Evolutionary conservation across 2,329 filamentous ascomycete species (phyloP), one percentile per base, ranked within the genome.

Genomic region (Aotearoamyces nothofagi): DNA sequence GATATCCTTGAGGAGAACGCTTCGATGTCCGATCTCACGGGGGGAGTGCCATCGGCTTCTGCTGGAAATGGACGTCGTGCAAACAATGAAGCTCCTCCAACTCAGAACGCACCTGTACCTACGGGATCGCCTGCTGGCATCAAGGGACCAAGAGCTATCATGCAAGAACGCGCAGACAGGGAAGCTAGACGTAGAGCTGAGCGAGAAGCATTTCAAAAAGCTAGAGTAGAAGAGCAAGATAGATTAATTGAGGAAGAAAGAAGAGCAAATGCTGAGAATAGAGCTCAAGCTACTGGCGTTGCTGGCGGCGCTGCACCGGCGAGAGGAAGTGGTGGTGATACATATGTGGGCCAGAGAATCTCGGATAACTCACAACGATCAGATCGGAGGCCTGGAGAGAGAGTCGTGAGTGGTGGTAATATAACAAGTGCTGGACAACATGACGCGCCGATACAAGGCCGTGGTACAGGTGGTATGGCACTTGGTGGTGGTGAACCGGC

Each of bases 1-100:
- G 84, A 93, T 54, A 58, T 76, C 42, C 66, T 76, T 36, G 90
- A 98, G 63, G 81, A 92, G 60, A 78, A 81, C 66, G 81, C 86
- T 42, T 70, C 72, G 46, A 96, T 98, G 86, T 79, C 86, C 43
- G 86, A 93, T 52, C 63, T 93, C 43, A 64, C 70, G 47, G 68
- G 71, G 48, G 61, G 61, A 45, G 58, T 62, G 39, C 60, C 64
- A 43, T 55, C 59, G 41, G 53, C 58, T 39, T 61, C 66, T 39
- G 67, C 68, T 47, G 68, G 67, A 40, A 58, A 58, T 46, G 71
- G 73, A 60, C 69, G 69, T 41, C 57, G 26, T 32, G 47, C 60
- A 24, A 57, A 57, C 43, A 70, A 72, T 61, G 70, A 68, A 39
- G 60, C 32, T 33, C 47, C 60, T 9, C 58, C 60, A 16, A 55